Conservation (phyloP, 306 rosid genomes). For the Elaeagnus macrophylla region DNA sequence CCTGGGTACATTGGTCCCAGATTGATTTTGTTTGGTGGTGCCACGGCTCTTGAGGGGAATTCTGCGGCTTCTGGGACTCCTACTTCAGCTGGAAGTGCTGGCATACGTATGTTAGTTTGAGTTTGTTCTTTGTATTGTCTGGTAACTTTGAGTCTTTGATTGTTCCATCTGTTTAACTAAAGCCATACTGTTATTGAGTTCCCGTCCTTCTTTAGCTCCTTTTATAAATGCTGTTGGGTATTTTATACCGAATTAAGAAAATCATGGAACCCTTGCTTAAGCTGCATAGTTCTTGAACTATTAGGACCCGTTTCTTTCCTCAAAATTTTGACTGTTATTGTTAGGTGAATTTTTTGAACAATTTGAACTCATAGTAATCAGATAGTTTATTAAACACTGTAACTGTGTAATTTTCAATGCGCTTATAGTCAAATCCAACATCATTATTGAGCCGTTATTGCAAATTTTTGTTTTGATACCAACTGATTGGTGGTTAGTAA, state of each 20-base stretch:
- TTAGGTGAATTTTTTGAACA: neutral
- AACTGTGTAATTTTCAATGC: neutral
- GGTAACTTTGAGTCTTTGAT: too few relatives aligned
- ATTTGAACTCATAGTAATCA: neutral
- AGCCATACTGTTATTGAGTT: neutral
- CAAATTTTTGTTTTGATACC: neutral
- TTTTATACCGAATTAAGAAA: neutral
- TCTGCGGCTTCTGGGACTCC: constrained; percentile 95
- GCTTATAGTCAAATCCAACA: neutral
- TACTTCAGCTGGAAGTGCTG: constrained; percentile 93
- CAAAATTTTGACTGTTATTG: neutral
- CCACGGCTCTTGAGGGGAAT: too few relatives aligned
- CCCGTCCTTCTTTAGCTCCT: too few relatives aligned
- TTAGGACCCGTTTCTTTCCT: neutral
- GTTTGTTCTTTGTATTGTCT: constrained; percentile 2
- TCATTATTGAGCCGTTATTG: neutral
- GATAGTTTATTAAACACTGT: neutral
- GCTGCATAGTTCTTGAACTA: too few relatives aligned
- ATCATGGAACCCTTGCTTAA: neutral
- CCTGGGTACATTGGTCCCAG: constrained; percentile 92
- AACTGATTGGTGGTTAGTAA: too few relatives aligned
- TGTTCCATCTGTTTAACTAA: neutral
- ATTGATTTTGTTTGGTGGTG: constrained; percentile 87
- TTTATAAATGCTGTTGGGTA: too few relatives aligned
- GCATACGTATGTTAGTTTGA: constrained; percentile 73